Evolutionary conservation across 2,329 filamentous ascomycete species (phyloP).

Genomic region (Colletotrichum karsti): DNA sequence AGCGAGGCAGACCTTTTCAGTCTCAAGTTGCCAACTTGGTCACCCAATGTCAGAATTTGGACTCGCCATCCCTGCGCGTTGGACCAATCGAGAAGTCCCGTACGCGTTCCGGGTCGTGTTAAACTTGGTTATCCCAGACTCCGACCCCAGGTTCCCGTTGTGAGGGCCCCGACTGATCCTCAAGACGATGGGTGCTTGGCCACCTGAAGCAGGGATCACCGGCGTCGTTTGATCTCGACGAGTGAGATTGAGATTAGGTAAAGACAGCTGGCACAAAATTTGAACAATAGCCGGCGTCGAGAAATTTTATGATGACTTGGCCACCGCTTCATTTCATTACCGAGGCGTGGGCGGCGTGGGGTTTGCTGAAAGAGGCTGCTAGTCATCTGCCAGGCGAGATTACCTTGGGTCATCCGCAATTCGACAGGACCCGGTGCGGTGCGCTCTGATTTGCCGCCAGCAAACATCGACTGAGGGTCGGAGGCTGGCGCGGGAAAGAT

Average conservation of each 20-base stretch:
- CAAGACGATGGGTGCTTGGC: neutral
- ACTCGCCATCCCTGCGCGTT: constrained; percentile 4
- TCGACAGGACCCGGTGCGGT: constrained; percentile 6
- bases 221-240: neutral
- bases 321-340: constrained; percentile 25
- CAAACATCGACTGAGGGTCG: constrained; percentile 5
- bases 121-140: constrained; percentile 20
- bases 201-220: constrained; percentile 19
- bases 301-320: constrained; percentile 19
- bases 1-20: neutral
- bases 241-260: neutral
- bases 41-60: neutral
- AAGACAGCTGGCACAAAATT: constrained; percentile 20
- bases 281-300: constrained; percentile 1
- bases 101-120: neutral
- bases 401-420: constrained; percentile 28
- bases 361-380: constrained; percentile 22
- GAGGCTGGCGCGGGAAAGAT: constrained; percentile 16
- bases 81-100: constrained; percentile 1
- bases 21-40: constrained; percentile 5
- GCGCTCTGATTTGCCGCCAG: constrained; percentile 12
- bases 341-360: constrained; percentile 24
- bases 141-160: constrained; percentile 18
- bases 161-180: constrained; percentile 1
- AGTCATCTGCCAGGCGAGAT: constrained; percentile 28